Base-by-base conservation (phyloP, 768 basidiomycete species). In the Inosperma sp. region DNA sequence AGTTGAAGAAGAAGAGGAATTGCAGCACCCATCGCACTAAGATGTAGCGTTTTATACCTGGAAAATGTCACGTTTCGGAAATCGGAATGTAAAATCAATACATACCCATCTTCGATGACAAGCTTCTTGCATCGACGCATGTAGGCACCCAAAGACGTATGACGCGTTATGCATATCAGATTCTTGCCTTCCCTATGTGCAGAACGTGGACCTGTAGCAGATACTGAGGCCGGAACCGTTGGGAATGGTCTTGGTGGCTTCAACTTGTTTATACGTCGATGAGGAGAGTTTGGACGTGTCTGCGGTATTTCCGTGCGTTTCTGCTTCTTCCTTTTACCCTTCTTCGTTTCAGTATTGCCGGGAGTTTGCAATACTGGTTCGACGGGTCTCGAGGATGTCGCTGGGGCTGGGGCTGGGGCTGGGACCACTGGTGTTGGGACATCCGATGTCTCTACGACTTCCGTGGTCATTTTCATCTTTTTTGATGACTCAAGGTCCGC, bases 21-120 rank as follows among this genome's bases (percentile, higher is more conserved):
- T 2, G 93, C 90, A 4, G 92, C 92, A 21, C 90, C 92, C 82
- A 93, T 86, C 5, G 88, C 92, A 52, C 78, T 81, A 36, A 94
- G 66, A 64, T 83, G 80, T 26, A 94, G 66, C 4, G 79, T 82
- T 55, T 85, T 85, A 61, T 88, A 84, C 29, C 88, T 90, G 57
- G 8, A 33, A 13, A 48, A 34, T 10, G 42, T 48, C 55, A 43
- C 29, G 21, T n/a, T 16, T 14, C 13, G 35, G 29, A 8, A 4
- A 31, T 29, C 25, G 26, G 7, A 8, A 23, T 37, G 16, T 42
- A 34, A 56, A 13, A 13, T 21, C 25, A 19, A 25, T 17, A 57
- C 79, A 37, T 60, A 89, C 83, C 86, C 89, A 55, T 91, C 82
- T 36, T 82, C 78, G 37, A 89, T 61, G 37, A 92, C 67, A 23